Conservation (phyloP, 1,284 basidiomycete species). For the Takashimella tepidaria region DNA sequence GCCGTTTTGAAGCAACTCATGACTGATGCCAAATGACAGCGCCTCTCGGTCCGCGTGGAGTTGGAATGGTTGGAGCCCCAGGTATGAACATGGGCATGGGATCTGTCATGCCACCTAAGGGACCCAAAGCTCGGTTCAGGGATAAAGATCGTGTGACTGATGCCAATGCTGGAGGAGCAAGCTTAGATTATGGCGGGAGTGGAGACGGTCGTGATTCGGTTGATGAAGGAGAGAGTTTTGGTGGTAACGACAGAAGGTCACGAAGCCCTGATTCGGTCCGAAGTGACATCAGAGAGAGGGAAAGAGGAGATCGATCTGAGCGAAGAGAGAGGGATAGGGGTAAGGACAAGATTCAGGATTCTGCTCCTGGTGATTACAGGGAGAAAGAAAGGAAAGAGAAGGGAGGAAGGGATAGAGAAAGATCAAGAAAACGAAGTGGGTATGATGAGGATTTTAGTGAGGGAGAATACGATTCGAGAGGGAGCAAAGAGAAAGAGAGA, state of each 20-base stretch:
- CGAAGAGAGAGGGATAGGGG: constrained; percentile 8
- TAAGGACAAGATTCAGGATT: constrained; percentile 6
- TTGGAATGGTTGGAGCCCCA: not conserved
- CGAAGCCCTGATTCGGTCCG: constrained; percentile 7
- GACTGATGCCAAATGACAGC: constrained; percentile 13
- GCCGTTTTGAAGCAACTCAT: not conserved
- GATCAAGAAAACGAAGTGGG: no score
- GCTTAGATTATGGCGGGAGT: constrained; percentile 34
- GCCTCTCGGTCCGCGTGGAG: constrained; percentile 38
- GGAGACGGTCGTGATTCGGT: not conserved
- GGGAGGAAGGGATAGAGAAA: constrained; percentile 6
- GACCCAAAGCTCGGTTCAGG: constrained; percentile 38
- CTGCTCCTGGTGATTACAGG: constrained; percentile 6
- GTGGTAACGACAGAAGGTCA: not conserved
- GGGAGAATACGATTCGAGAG: constrained; percentile 14
- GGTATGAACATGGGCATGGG: constrained; percentile 2
- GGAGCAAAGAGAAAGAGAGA: not conserved
- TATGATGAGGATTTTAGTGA: constrained; percentile 7
- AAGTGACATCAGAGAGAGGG: constrained; percentile 7
- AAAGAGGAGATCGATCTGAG: constrained; percentile 6
- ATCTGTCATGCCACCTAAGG: constrained; percentile 24
- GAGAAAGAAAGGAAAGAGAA: constrained; percentile 10
- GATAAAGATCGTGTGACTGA: constrained; percentile 43
- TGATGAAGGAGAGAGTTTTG: not conserved
- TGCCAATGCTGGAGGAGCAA: constrained; percentile 14